A percentile compares a stretch with the other conserved stretches of the same genome.
Conservation (phyloP, 1,139 yeast genomes). For the Saccharomyces hybrid region DNA sequence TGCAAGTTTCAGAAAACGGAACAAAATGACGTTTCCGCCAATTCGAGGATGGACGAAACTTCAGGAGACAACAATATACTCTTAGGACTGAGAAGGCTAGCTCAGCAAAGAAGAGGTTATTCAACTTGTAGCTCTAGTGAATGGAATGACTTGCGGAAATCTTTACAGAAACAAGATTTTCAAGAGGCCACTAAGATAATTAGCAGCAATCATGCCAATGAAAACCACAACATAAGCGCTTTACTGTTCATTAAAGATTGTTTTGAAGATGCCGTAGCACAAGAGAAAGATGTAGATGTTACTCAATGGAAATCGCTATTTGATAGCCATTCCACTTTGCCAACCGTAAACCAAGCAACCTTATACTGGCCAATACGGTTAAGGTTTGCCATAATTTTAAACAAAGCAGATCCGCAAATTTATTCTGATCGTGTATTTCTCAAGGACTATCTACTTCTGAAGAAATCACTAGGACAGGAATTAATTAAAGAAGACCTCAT, state of each 20-base stretch:
- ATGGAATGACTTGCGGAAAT: not conserved
- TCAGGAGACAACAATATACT: constrained; percentile 21
- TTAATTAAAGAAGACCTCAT: constrained; percentile 18
- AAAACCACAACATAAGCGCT: not conserved
- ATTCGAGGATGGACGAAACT: constrained; percentile 4
- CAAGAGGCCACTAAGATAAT: not conserved
- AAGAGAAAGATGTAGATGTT: constrained; percentile 5
- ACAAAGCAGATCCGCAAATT: constrained; percentile 7
- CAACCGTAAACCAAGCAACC: constrained; percentile 6
- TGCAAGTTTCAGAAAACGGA: constrained; percentile 25
- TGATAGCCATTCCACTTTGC: constrained; percentile 12
- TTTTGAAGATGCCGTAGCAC: too few relatives aligned
- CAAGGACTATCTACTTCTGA: constrained; percentile 18
- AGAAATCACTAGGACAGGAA: constrained; percentile 14
- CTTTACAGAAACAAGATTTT: not conserved
- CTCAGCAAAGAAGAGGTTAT: constrained; percentile 19
- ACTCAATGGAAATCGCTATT: constrained; percentile 13
- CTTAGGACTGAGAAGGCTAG: constrained; percentile 24
- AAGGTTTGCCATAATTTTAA: constrained; percentile 13
- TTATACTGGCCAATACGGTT: constrained; percentile 18
- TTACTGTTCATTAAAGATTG: not conserved
- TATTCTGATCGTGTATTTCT: constrained; percentile 10
- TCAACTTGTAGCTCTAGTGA: not conserved
- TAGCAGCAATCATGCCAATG: too few relatives aligned
- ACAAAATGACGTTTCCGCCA: not conserved